Conservation (phyloP, 495 filamentous ascomycete genomes). For the Hypoxylon lienhwacheense region DNA sequence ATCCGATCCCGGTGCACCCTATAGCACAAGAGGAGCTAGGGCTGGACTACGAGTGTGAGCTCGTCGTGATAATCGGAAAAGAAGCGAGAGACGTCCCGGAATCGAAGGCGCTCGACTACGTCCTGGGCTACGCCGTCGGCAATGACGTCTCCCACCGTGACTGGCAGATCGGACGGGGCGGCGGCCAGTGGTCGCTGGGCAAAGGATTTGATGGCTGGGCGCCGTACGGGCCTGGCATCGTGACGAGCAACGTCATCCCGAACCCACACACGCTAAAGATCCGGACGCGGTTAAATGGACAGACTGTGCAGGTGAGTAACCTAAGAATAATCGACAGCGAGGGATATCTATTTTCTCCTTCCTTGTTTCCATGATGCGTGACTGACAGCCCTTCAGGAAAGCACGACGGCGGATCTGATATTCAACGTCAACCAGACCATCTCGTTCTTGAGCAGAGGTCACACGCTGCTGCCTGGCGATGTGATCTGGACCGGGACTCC, state of each 20-base stretch:
- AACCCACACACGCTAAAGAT: conserved; percentile 72
- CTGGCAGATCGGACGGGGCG: conserved; percentile 78
- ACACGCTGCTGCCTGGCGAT: conserved; percentile 77
- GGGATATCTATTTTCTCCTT: neutral
- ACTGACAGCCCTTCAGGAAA: conserved; percentile 49
- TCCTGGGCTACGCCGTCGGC: conserved; percentile 78
- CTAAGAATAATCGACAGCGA: neutral
- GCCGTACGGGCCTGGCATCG: conserved; percentile 82
- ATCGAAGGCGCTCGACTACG: conserved; percentile 67
- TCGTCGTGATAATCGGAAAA: conserved; percentile 77
- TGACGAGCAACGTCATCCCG: conserved; percentile 63
- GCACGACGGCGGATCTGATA: conserved; percentile 77
- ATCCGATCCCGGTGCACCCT: conserved; percentile 65
- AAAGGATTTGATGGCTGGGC: conserved; percentile 91
- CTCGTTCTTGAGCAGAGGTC: conserved; percentile 73
- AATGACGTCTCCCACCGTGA: conserved; percentile 85
- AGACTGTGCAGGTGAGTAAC: conserved; percentile 58
- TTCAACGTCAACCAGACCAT: conserved; percentile 76
- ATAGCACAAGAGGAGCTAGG: conserved; percentile 59
- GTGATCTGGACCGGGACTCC: conserved; percentile 87
- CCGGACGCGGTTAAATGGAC: conserved; percentile 69
- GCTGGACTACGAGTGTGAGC: conserved; percentile 84
- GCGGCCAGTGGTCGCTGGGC: conserved; percentile 78
- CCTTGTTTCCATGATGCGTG: too few species aligned
- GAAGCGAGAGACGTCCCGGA: conserved; percentile 68